phyloP scores from a whole-genome alignment of 2,329 filamentous ascomycete genomes.

The Arthrocladium fulminans region DNA sequence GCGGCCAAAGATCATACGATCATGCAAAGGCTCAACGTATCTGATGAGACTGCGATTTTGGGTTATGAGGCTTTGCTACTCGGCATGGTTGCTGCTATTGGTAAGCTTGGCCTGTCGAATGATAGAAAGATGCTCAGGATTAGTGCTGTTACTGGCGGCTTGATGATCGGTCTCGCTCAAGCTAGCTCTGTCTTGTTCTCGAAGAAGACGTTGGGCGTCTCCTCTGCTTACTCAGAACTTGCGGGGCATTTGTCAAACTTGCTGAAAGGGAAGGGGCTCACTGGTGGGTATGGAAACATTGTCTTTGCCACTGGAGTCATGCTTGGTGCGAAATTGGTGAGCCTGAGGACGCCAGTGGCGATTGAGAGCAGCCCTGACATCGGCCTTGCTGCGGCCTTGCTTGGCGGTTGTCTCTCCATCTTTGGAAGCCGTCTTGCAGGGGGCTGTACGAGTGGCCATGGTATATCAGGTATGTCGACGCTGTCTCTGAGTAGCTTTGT shows the following conservation, averaged over 20 bases:
- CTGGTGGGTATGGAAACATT: slow-evolving; percentile 35
- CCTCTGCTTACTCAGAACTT: slow-evolving; percentile 52
- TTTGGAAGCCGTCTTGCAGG: slow-evolving; percentile 55
- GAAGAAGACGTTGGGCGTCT: slow-evolving; percentile 51
- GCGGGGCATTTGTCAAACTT: slow-evolving; percentile 47
- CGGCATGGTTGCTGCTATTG: slow-evolving; percentile 24
- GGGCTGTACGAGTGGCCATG: slow-evolving; percentile 61
- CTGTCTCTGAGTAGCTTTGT: slow-evolving; percentile 54
- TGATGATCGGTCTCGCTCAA: slow-evolving; percentile 52
- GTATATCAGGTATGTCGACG: slow-evolving; percentile 58
- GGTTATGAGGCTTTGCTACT: slow-evolving; percentile 40
- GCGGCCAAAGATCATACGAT: slow-evolving; percentile 8
- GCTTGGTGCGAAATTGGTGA: slow-evolving; percentile 24
- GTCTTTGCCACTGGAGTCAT: slow-evolving; percentile 47
- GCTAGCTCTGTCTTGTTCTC: slow-evolving; percentile 47
- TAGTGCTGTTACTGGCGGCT: slow-evolving; percentile 46
- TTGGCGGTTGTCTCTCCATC: slow-evolving; percentile 50
- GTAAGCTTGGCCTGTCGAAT: slow-evolving; percentile 22
- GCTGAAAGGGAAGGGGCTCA: slow-evolving; percentile 19
- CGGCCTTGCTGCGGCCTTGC: slow-evolving; percentile 32
- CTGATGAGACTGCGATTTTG: slow-evolving; percentile 26
- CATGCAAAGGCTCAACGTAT: slow-evolving; percentile 8
- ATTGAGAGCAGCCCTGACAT: slow-evolving; percentile 8
- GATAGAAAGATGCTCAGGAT: slow-evolving; percentile 28
- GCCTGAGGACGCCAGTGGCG: slow-evolving; percentile 13